Percentiles rank a stretch among this genome's conserved stretches.
Evolutionary conservation across 2,329 filamentous ascomycete genomes (phyloP).

Genomic region (Pseudomassariella vexata): DNA sequence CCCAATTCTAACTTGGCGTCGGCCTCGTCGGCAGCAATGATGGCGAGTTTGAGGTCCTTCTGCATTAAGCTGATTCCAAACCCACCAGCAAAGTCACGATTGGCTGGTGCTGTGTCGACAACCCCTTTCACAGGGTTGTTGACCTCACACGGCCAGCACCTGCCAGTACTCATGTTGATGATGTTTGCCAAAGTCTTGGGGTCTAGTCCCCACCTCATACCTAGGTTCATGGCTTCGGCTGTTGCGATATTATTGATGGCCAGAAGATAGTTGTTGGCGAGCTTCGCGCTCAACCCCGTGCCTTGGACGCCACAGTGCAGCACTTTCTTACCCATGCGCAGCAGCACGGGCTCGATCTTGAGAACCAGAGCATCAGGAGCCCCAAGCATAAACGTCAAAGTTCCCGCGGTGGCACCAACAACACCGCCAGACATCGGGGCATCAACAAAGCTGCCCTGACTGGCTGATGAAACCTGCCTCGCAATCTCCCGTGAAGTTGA

Average conservation of each 20-base stretch:
- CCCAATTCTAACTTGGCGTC: slow-evolving; percentile 62
- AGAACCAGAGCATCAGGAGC: slow-evolving; percentile 55
- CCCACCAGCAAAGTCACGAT: slow-evolving; percentile 69
- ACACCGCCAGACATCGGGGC: slow-evolving; percentile 97
- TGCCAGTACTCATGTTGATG: slow-evolving; percentile 91
- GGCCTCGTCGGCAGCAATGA: slow-evolving; percentile 64
- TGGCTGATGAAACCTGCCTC: slow-evolving; percentile 55
- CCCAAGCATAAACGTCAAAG: slow-evolving; percentile 94
- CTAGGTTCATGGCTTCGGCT: slow-evolving; percentile 61
- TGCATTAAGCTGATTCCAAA: slow-evolving; percentile 76
- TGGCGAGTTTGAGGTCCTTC: slow-evolving; percentile 71
- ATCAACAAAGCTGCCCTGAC: slow-evolving; percentile 77
- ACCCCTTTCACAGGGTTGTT: slow-evolving; percentile 94
- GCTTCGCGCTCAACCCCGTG: slow-evolving; percentile 81
- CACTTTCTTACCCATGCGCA: slow-evolving; percentile 79
- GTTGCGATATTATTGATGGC: slow-evolving; percentile 83
- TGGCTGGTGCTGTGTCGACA: slow-evolving; percentile 67
- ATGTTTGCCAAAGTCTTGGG: slow-evolving; percentile 67
- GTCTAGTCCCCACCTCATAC: slow-evolving; percentile 55
- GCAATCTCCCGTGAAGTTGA: slow-evolving; percentile 76
- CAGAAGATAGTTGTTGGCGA: slow-evolving; percentile 95
- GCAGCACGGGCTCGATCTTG: slow-evolving; percentile 62
- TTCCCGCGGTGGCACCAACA: slow-evolving; percentile 80
- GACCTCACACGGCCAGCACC: slow-evolving; percentile 90
- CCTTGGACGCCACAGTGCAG: slow-evolving; percentile 83